Evolutionary conservation across 768 basidiomycete genomes (phyloP).

Genomic region (Neoboletus brunneissimus): DNA sequence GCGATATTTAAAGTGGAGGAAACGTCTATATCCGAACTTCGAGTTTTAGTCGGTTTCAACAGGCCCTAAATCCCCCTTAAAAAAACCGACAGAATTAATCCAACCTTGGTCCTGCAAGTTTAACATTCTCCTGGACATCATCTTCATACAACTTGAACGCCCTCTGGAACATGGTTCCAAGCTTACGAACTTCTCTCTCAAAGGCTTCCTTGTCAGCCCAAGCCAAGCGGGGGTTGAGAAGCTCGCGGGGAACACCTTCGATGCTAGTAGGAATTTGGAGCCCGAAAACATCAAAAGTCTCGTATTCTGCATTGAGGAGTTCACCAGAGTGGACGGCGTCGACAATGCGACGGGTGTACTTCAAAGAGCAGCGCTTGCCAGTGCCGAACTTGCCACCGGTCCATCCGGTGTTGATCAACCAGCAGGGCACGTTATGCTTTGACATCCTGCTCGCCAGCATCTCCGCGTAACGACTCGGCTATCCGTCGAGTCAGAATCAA

Average conservation of each 20-base stretch:
- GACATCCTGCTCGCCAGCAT: conserved; percentile 97
- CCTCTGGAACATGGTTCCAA: conserved; percentile 91
- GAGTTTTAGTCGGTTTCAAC: conserved; percentile 1
- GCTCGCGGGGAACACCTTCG: conserved; percentile 84
- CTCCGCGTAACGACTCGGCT: conserved; percentile 91
- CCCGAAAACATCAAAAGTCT: conserved; percentile 80
- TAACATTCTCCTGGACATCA: conserved; percentile 78
- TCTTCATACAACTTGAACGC: conserved; percentile 91
- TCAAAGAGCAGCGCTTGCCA: conserved; percentile 95
- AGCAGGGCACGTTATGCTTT: conserved; percentile 86
- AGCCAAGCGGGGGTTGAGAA: conserved; percentile 84
- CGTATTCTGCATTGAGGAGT: conserved; percentile 83
- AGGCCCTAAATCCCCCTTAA: background rate
- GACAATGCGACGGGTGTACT: conserved; percentile 93
- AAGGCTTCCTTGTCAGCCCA: conserved; percentile 92
- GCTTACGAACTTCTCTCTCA: conserved; percentile 81
- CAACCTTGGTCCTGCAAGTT: conserved; percentile 69
- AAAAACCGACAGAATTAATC: conserved; percentile 14
- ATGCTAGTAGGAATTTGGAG: conserved; percentile 80
- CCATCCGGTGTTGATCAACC: conserved; percentile 99
- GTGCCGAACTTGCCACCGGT: conserved; percentile 90
- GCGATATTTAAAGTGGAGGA: background rate
- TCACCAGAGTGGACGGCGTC: conserved; percentile 95
- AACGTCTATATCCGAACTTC: background rate
- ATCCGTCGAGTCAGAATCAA: conserved; percentile 6